Conservation (phyloP, 345 rosid species). For the Angophora floribunda region DNA sequence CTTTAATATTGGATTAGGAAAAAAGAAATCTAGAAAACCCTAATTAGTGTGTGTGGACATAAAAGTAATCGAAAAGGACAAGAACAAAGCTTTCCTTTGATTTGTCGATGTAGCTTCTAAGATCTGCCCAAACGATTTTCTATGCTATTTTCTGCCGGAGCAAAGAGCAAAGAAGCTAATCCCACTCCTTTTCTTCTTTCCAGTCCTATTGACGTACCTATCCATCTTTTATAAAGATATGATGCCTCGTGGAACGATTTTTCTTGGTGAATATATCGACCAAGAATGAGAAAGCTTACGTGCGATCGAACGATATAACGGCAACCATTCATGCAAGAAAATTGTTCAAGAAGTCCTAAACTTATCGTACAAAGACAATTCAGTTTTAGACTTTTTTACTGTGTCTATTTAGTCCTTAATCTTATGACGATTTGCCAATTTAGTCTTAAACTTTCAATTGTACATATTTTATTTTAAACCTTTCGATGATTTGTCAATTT, state of each 20-base stretch:
- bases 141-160: neutral
- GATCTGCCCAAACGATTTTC: neutral
- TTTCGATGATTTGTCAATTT: neutral
- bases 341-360: no score
- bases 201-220: neutral
- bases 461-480: no score
- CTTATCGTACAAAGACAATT: no score
- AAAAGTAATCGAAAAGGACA: neutral
- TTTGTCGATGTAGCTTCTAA: neutral
- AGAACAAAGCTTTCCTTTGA: neutral
- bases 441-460: neutral
- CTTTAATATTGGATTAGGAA: neutral
- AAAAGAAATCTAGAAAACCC: neutral
- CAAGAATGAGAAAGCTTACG: neutral
- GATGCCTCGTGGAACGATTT: neutral
- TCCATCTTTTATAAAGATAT: neutral
- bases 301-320: neutral
- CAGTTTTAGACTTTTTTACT: fast-evolving
- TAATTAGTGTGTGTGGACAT: neutral
- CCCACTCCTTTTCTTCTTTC: neutral
- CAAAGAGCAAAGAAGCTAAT: neutral
- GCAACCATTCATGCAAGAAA: neutral
- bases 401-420: no score
- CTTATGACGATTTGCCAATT: neutral
- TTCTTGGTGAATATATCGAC: neutral